Conservation (phyloP, 2,329 filamentous ascomycete species). For the Byssoonygena ceratinophila region DNA sequence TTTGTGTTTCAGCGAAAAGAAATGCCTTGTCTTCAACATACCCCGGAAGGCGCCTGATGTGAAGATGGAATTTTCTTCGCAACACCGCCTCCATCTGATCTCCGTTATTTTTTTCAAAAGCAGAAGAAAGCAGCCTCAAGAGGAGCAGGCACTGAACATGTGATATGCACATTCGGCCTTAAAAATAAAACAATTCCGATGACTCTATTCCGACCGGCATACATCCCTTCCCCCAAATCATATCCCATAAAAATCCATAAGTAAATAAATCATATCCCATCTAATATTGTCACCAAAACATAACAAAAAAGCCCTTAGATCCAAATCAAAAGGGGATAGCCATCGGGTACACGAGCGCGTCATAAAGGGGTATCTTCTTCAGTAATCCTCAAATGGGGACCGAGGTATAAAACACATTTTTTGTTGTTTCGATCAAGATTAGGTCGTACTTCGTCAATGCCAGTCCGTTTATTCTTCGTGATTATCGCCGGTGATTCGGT, state of each 20-base stretch:
- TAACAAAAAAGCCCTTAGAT: background rate
- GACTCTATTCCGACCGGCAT: background rate
- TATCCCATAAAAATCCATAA: background rate
- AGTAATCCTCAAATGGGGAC: no score
- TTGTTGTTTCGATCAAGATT: background rate
- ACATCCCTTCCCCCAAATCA: background rate
- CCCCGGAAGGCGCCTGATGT: no score
- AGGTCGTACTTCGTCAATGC: background rate
- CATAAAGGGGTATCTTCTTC: conserved; percentile 1
- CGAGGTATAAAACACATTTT: no score
- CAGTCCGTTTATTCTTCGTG: background rate
- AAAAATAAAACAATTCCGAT: no score
- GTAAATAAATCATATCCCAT: background rate
- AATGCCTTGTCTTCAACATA: no score
- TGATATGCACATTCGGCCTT: no score
- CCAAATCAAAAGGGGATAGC: background rate
- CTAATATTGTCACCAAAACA: background rate
- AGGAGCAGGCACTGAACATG: no score
- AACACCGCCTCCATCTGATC: background rate
- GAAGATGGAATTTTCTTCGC: no score
- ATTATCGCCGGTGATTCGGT: background rate
- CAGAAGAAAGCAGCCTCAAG: no score
- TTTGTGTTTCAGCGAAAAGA: no score
- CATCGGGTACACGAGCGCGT: background rate
- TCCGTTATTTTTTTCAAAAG: background rate